Evolutionary conservation across 2,329 filamentous ascomycete genomes (phyloP).

Genomic region (Colletotrichum orbiculare): DNA sequence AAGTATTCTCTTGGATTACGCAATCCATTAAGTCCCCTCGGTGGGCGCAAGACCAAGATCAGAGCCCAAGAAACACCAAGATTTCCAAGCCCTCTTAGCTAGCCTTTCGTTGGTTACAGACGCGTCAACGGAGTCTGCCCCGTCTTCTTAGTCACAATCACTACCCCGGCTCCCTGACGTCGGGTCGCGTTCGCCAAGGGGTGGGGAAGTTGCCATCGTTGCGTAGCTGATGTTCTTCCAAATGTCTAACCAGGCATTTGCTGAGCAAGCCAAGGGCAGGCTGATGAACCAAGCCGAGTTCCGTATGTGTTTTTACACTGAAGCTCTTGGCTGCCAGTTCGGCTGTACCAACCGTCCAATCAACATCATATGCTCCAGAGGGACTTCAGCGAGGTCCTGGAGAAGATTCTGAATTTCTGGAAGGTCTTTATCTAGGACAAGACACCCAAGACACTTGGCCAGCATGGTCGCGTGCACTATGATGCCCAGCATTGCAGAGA

Average conservation of each 20-base stretch:
- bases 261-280: neutral
- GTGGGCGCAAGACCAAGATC: too few species aligned
- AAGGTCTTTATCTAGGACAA: slow-evolving; percentile 12
- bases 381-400: neutral
- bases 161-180: neutral
- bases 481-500: neutral
- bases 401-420: neutral
- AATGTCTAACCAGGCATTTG: neutral
- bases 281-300: neutral
- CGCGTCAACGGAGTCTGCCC: neutral
- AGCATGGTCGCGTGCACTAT: slow-evolving; percentile 2
- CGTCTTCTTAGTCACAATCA: neutral
- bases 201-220: neutral
- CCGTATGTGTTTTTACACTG: neutral
- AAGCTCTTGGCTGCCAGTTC: neutral
- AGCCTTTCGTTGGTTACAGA: neutral
- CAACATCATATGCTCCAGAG: too few species aligned
- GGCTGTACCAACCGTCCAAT: neutral
- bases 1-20: neutral
- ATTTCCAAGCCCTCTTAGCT: neutral
- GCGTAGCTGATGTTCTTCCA: neutral
- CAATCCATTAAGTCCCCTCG: neutral
- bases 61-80: slow-evolving; percentile 9
- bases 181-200: slow-evolving; percentile 4
- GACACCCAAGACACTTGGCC: slow-evolving; percentile 21